Percentiles rank a stretch among this genome's conserved stretches.
Evolutionary conservation across 2,329 filamentous ascomycete genomes (phyloP).

Genomic region (Alternaria metachromatica): DNA sequence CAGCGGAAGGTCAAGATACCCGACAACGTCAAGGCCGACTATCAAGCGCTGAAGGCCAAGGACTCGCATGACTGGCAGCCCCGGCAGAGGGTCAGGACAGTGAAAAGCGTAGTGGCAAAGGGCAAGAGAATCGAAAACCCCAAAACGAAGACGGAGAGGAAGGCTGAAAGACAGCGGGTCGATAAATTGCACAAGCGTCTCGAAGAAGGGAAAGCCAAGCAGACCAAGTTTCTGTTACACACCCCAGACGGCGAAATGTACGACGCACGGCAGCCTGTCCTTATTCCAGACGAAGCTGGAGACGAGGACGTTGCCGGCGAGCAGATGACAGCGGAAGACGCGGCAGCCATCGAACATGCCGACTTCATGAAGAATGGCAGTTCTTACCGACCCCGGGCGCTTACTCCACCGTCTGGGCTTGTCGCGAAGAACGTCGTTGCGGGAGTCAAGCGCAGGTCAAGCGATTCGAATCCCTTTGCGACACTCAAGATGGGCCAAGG

Average conservation of each 20-base stretch:
- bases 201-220: not conserved
- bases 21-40: conserved; percentile 2
- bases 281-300: not conserved
- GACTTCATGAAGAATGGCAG: not conserved
- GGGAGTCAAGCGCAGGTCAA: not conserved
- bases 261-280: not conserved
- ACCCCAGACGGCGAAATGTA: conserved; percentile 2
- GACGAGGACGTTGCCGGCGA: not conserved
- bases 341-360: not conserved
- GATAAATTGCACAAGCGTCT: not conserved
- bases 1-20: conserved; percentile 4
- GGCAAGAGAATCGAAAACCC: not conserved
- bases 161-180: not conserved
- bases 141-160: not conserved
- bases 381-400: not conserved
- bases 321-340: not conserved
- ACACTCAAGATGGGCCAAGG: not conserved
- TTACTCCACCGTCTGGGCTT: not conserved
- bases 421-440: not conserved
- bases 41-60: not conserved
- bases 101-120: not conserved
- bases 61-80: conserved; percentile 3
- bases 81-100: not conserved
- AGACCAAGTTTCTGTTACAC: not conserved
- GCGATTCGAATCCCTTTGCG: not conserved